Evolutionary conservation across 2,329 filamentous ascomycete genomes (phyloP).

Genomic region (Penicillium sp.): DNA sequence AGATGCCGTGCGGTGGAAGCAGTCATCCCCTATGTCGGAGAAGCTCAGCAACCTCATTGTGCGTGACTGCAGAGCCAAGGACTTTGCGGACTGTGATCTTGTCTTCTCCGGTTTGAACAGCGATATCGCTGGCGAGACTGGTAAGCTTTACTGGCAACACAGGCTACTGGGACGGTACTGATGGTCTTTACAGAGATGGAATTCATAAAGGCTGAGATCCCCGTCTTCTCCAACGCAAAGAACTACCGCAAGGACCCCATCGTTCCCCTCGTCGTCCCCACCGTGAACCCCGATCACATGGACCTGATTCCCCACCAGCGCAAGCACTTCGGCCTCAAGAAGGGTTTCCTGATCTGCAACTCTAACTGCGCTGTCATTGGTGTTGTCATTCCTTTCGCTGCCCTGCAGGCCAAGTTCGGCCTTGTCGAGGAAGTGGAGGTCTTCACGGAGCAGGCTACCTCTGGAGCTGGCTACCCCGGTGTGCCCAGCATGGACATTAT

Average conservation of each 20-base stretch:
- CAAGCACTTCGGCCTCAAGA: constrained; percentile 68
- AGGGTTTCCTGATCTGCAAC: constrained; percentile 95
- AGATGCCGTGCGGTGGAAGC: constrained; percentile 95
- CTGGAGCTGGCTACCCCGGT: constrained; percentile 70
- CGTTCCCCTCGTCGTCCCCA: constrained; percentile 91
- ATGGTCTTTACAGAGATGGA: constrained; percentile 69
- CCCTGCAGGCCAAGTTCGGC: constrained; percentile 82
- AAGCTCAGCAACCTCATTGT: constrained; percentile 77
- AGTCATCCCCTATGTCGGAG: constrained; percentile 77
- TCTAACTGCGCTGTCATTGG: constrained; percentile 98
- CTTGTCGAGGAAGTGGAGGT: constrained; percentile 75
- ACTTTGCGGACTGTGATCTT: constrained; percentile 88
- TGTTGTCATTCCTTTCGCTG: constrained; percentile 90
- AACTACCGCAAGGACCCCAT: constrained; percentile 91
- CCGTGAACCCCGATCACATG: constrained; percentile 87
- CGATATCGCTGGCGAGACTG: constrained; percentile 88
- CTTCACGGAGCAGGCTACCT: constrained; percentile 93
- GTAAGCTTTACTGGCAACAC: constrained; percentile 51
- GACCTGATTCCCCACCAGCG: constrained; percentile 88
- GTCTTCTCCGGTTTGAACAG: constrained; percentile 92
- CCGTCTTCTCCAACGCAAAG: constrained; percentile 96
- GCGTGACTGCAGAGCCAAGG: constrained; percentile 76
- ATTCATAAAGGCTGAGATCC: constrained; percentile 83
- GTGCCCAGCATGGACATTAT: constrained; percentile 91
- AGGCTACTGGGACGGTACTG: not conserved